phyloP scores from a whole-genome alignment of 1,284 basidiomycete species.

The Rhodotorula sp. region DNA sequence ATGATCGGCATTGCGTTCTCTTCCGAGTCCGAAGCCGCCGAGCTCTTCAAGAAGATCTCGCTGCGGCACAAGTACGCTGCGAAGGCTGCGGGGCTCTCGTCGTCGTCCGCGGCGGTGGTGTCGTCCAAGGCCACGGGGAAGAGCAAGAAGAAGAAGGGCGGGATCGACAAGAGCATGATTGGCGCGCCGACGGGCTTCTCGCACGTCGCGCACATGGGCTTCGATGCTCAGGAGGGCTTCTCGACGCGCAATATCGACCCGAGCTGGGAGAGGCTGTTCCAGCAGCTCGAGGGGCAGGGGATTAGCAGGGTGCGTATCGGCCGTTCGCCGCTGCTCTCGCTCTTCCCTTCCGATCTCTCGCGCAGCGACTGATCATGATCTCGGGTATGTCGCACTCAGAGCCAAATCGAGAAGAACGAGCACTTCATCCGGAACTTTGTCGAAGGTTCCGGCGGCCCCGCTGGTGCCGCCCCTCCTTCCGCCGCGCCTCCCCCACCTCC shows the following conservation, averaged over 20 bases:
- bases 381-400: not conserved
- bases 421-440: constrained; percentile 43
- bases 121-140: not conserved
- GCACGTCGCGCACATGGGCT: constrained; percentile 95
- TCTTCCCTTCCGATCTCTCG: not conserved
- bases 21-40: constrained; percentile 80
- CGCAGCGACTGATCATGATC: not conserved
- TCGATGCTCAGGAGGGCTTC: constrained; percentile 82
- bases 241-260: constrained; percentile 86
- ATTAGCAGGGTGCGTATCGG: constrained; percentile 55
- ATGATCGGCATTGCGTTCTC: constrained; percentile 91
- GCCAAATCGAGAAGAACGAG: constrained; percentile 42
- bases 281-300: constrained; percentile 69
- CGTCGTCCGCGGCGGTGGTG: not conserved
- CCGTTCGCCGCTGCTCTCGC: not conserved
- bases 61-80: constrained; percentile 66
- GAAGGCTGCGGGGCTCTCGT: constrained; percentile 47
- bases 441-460: constrained; percentile 39
- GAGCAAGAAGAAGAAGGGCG: constrained; percentile 62
- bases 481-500: constrained; percentile 18
- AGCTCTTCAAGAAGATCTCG: constrained; percentile 85
- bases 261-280: constrained; percentile 80
- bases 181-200: constrained; percentile 77
- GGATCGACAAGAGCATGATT: constrained; percentile 88
- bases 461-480: constrained; percentile 9